phyloP scores from a whole-genome alignment of 176 grass and related monocot genomes.

The Triticum turgidum region DNA sequence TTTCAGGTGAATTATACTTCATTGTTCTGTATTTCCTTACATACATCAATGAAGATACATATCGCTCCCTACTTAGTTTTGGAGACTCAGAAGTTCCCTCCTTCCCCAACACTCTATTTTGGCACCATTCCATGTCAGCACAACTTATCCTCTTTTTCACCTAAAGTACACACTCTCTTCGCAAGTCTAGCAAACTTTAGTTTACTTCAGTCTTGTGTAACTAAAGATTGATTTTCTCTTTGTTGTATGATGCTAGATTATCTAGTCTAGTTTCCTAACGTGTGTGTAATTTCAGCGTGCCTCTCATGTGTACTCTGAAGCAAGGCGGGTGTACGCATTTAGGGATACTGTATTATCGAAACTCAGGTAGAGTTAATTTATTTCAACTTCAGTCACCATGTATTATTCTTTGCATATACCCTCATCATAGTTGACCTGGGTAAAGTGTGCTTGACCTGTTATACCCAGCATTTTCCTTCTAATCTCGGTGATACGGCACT shows the following conservation, averaged over 20 bases:
- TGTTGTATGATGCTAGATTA: background rate
- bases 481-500: background rate
- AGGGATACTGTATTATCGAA: slow-evolving; percentile 78
- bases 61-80: background rate
- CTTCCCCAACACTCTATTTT: background rate
- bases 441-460: background rate
- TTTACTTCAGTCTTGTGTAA: background rate
- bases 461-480: background rate
- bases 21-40: background rate
- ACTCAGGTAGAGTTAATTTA: slow-evolving; percentile 39
- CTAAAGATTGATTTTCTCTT: background rate
- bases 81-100: background rate
- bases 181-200: background rate
- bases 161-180: background rate
- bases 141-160: background rate
- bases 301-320: slow-evolving; percentile 89
- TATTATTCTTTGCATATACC: background rate
- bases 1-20: slow-evolving; percentile 63
- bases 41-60: background rate
- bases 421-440: background rate
- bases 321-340: slow-evolving; percentile 83
- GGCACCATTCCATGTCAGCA: background rate
- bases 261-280: background rate
- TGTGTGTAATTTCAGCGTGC: slow-evolving; percentile 59
- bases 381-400: background rate